Base-by-base conservation (phyloP, 306 rosid genomes). In the Begonia peltatifolia region DNA sequence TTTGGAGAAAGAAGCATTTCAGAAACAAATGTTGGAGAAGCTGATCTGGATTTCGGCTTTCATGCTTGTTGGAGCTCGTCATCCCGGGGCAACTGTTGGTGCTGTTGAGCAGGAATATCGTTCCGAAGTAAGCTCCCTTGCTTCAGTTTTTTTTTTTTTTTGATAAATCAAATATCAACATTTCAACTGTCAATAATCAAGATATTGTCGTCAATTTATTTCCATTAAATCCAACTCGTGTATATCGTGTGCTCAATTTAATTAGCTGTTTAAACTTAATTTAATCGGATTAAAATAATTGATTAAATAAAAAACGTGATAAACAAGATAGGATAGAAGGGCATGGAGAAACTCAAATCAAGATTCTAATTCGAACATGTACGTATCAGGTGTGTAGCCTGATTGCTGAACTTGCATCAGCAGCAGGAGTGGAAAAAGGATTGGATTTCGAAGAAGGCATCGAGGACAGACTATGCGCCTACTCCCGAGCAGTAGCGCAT, bases 51-150 rank as follows among this genome's bases (percentile, higher is more conserved):
- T 90, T 67, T 82, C 72, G 30, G 76, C 99, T 12, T 81, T 86
- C 72, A 90, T 90, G 99, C 92, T 90, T 67, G 99, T 86, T 30
- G 95, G 99, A 72, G 75, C 94, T 53, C 94, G 94, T 63, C 82
- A 81, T 64, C 92, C 88, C 6, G 84, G 95, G 43, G 78, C 82
- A 56, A 55, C 83, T 55, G 88, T 90, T 5, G 99, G 99, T 61
- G 73, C 42, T 11, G 95, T 86, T 55, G 97, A 86, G 66, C 80
- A 73, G 63, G 94, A 86, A 30, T 81, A 76, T 63, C 71, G 68
- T 72, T 67, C 71, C 38, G 99, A 90, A 58, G 99, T 90, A 77
- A 69, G 78, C 17, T 46, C 41, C 66, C n/a, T n/a, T n/a, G n/a
- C n/a, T n/a, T n/a, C n/a, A n/a, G n/a, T n/a, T n/a, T n/a, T n/a